Base-by-base conservation (phyloP, 108 stramenopile species). In the Nitzschia putrida region DNA sequence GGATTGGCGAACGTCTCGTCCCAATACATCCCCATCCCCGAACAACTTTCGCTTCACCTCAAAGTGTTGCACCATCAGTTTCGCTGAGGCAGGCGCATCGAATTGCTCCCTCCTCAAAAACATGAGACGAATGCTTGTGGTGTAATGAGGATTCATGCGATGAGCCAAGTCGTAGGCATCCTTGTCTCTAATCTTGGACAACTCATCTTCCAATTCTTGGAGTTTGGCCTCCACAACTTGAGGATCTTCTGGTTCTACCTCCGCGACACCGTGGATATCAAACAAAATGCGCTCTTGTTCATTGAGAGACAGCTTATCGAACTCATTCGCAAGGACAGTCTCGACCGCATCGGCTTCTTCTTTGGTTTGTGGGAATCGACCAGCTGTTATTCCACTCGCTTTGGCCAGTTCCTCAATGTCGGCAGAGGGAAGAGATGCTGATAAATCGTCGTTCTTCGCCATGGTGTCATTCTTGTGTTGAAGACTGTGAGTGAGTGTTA, bases 31-130 rank as follows among this genome's bases (percentile, higher is more conserved):
- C 23, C 64, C 74, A 25, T 56, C 68, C 13, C 75, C 75, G 54
- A 76, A 76, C 7, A 76, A 39, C 7, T 49, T 1, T 23, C 41
- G 43, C 56, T 76, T 76, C 18, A 49, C 34, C 13, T 83, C 74
- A 20, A 79, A 76, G 37, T 76, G 38, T 21, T 54, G 13, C 0
- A 73, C 66, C 50, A 83, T 43, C 0, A 75, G 64, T 4, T 53
- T 34, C 1, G 82, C 82, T 2, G 82, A 75, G 3, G 47, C 41
- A 18, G 12, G 10, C 0, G 52, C 61, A 66, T 80, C 66, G 34
- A 76, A 83, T 20, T 37, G 24, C 49, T 80, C 74, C 22, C 67
- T 39, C 20, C 82, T 64, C 52, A 83, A 71, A 66, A 80, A 83
- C 61, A 68, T 77, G 38, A 83, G 65, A 7, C 76, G 66, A 73